Evolutionary conservation across 1,284 basidiomycete genomes (phyloP), one percentile per base, ranked within the genome.

Genomic region (Singerocomus rubriflavus): DNA sequence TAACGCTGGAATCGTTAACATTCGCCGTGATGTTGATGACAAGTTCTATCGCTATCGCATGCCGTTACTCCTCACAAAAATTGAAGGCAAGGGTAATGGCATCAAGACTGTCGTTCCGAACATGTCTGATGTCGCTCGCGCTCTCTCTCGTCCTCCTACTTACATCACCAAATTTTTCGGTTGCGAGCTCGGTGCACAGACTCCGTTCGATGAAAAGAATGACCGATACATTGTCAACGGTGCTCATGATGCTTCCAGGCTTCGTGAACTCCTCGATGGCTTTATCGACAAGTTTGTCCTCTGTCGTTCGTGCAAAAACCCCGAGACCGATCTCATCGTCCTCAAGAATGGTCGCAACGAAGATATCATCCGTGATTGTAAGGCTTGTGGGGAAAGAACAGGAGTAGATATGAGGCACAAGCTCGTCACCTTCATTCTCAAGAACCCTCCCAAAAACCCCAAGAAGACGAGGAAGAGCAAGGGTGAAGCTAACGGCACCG

Each of bases 81-180:
- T 99, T 47, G 97, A 99, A 75, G 97, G 97, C 64, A 94, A 94
- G 73, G 97, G 97, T 51, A 99, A 99, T 70, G 97, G 97, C 59
- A 99, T 99, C 77, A 99, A 99, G 78, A 99, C 97, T 36, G 94
- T 98, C 66, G 76, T 97, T 50, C 93, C 93, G 41, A 99, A 99
- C 76, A 98, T 99, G 94, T 85, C 93, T 57, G 97, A 99, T 73
- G 91, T 99, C 60, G 93, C 96, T 45, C 88, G 93, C 52, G 93
- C 97, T 36, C 82, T 99, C 63, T 93, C 88, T 69, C 88, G 97
- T 57, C 96, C 97, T 56, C 91, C 97, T 30, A 84, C 93, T 46
- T 96, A 98, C 70, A 91, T 96, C 48, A 98, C 95, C 72, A 99
- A 99, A 76, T 99, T 95, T 80, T 99, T 99, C 64, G 97, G 97